Percentiles rank a stretch among this genome's conserved stretches.
phyloP scores from a whole-genome alignment of 208 protist species.

The Crithidia bombi region DNA sequence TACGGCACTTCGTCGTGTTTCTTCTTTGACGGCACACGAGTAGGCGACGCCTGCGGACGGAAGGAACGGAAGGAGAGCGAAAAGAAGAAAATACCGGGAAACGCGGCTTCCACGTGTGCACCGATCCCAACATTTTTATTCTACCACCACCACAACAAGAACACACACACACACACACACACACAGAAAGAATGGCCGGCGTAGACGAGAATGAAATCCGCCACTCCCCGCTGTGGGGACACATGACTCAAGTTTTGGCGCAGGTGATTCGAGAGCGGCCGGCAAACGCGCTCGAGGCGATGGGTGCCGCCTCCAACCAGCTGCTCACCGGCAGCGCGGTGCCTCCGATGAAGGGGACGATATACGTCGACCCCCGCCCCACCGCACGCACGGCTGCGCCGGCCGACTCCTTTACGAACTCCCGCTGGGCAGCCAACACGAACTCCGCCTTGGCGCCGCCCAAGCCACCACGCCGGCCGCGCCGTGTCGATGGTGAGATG shows the following conservation, averaged over 20 bases:
- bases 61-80: too few species aligned
- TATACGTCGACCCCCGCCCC: conserved; percentile 74
- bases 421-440: conserved; percentile 81
- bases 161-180: not conserved
- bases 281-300: conserved; percentile 61
- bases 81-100: not conserved
- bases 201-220: conserved; percentile 65
- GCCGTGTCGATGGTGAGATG: conserved; percentile 75
- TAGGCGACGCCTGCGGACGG: too few species aligned
- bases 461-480: conserved; percentile 51
- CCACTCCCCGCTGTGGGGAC: conserved; percentile 81
- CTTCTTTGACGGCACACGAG: too few species aligned
- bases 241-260: conserved; percentile 83
- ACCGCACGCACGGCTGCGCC: conserved; percentile 63
- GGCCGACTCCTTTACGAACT: conserved; percentile 60
- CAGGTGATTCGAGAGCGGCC: conserved; percentile 80
- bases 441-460: conserved; percentile 72
- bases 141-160: not conserved
- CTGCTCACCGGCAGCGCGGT: conserved; percentile 74
- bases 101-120: not conserved
- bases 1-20: too few species aligned
- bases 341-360: conserved; percentile 49
- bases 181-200: conserved; percentile 44
- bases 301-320: conserved; percentile 70
- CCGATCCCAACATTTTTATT: too few species aligned